phyloP scores from a whole-genome alignment of 78 protist genomes.

The Planoprotostelium fungivorum region DNA sequence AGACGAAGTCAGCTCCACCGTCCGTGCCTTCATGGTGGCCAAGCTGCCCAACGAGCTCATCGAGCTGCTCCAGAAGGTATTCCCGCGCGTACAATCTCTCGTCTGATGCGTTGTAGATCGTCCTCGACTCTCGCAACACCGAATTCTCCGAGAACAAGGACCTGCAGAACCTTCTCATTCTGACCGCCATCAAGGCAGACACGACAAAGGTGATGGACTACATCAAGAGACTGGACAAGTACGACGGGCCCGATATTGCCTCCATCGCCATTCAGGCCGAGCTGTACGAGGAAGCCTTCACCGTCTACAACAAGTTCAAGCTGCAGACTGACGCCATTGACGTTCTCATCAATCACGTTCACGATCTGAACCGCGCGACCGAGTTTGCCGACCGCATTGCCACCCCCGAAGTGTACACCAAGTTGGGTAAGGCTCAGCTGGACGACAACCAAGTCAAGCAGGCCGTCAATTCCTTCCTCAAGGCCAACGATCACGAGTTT shows the following conservation, averaged over 20 bases:
- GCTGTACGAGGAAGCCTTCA: constrained; percentile 98
- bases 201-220: constrained; percentile 90
- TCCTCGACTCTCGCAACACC: constrained; percentile 77
- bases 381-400: constrained; percentile 93
- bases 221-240: constrained; percentile 93
- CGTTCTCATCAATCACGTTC: constrained; percentile 90
- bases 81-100: too few relatives aligned
- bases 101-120: too few relatives aligned
- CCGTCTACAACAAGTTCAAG: constrained; percentile 92
- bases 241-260: constrained; percentile 96
- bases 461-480: constrained; percentile 69
- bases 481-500: constrained; percentile 65
- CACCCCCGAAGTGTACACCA: constrained; percentile 88
- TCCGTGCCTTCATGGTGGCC: constrained; percentile 98
- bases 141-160: constrained; percentile 88
- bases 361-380: constrained; percentile 84
- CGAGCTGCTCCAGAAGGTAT: constrained; percentile 98
- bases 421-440: constrained; percentile 94
- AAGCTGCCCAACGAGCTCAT: constrained; percentile 97
- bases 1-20: constrained; percentile 93
- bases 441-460: constrained; percentile 46
- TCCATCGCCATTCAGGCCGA: constrained; percentile 82
- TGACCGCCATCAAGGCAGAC: constrained; percentile 98
- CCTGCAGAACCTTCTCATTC: constrained; percentile 97
- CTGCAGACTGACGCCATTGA: constrained; percentile 87